Evolutionary conservation across 208 protist genomes (phyloP).

Genomic region (Acanthamoeba lenticulata): DNA sequence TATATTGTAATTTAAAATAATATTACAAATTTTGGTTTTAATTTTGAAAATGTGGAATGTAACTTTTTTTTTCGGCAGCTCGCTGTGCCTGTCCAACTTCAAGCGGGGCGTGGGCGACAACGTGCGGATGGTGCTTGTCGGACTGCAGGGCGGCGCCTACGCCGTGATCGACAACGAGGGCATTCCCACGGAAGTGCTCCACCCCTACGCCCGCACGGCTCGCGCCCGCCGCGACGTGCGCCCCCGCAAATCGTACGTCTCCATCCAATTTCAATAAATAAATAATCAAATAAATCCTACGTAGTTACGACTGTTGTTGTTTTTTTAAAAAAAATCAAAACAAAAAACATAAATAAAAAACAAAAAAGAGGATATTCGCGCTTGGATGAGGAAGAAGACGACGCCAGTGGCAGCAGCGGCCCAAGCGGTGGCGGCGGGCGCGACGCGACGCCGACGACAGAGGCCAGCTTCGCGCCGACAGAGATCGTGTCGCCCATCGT

Average conservation of each 20-base stretch:
- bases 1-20: no score
- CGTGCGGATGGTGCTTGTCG: neutral
- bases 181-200: neutral
- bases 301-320: no score
- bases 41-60: no score
- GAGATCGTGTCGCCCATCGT: neutral
- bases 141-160: conserved; percentile 12
- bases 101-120: conserved; percentile 6
- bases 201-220: neutral
- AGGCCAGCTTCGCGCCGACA: conserved; percentile 15
- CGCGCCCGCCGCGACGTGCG: neutral
- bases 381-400: neutral
- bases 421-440: neutral
- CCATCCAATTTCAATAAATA: neutral
- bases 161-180: conserved; percentile 17
- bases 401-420: neutral
- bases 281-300: no score
- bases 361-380: neutral
- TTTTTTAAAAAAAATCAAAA: no score
- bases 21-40: no score
- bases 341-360: no score
- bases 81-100: conserved; percentile 5
- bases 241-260: neutral
- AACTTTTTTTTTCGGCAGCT: neutral
- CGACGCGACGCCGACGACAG: neutral